Base-by-base conservation (phyloP, 192 early-diverging fungal species). In the Backusella parvicylindrica region DNA sequence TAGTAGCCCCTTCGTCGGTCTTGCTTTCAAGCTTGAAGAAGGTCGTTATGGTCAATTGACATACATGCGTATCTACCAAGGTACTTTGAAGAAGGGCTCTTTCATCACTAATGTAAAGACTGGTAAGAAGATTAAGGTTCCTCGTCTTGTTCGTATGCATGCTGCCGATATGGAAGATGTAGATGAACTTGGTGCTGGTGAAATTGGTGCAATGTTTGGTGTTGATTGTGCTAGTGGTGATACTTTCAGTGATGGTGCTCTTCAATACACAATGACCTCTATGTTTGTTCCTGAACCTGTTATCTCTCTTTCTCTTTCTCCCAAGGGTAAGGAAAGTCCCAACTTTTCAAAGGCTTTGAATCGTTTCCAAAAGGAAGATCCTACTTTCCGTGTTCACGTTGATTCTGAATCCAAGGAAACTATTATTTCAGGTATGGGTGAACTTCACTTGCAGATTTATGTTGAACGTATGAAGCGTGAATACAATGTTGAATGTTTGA, bases 391-490 rank as follows among this genome's bases (percentile, higher is more conserved):
- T 82, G 92, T 93, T 6, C 89, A 92, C 73, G 84, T 92, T 56
- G 92, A 95, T 65, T 28, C 84, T 2, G 94, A 95, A 78, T 91
- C 87, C 84, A 94, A 94, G 81, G 90, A 95, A 86, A 95, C 93
- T 8, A 95, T 95, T 78, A 93, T 95, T 65, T 92, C 90, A 12
- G 94, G 94, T 69, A 95, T 95, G 94, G 94, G 94, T 77, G 94
- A 95, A 82, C 83, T 95, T 32, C 94, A 95, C 80, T 82, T 95
- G 40, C 92, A 95, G 74, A 92, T 95, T 77, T 99, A 98, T 85
- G 95, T 99, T 65, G 98, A 99, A 85, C 94, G 98, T 72, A 97
- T 99, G 96, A 92, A 93, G 69, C 91, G 98, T 80, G 98, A 99
- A 84, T 99, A 98, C 86, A 92, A 91, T 76, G 92, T 95, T 31